Conservation (phyloP, 768 basidiomycete genomes). For the Leucogyrophana mollusca region DNA sequence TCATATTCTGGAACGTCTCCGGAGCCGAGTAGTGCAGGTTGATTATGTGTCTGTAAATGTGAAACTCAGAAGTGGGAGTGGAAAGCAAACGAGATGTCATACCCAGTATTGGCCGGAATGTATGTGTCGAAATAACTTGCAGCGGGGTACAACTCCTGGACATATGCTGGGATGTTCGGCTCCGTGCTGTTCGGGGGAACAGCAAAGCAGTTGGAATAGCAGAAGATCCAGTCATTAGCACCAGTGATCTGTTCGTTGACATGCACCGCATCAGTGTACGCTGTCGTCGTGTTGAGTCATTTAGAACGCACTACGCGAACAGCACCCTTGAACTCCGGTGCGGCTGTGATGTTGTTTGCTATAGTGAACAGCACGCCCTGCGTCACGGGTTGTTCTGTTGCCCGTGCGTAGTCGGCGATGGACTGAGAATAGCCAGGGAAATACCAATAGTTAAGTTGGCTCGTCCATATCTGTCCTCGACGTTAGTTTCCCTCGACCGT, state of each 20-base stretch:
- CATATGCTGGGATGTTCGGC: constrained; percentile 8
- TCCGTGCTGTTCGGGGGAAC: constrained; percentile 6
- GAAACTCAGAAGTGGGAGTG: background rate
- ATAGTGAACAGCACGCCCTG: constrained; percentile 14
- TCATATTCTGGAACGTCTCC: constrained; percentile 8
- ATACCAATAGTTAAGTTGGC: constrained; percentile 16
- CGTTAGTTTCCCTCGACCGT: too few species aligned
- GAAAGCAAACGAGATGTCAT: background rate
- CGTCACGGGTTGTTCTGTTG: constrained; percentile 11
- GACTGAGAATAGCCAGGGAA: constrained; percentile 11
- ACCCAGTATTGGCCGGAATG: constrained; percentile 13
- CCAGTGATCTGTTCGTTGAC: constrained; percentile 6
- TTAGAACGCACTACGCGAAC: constrained; percentile 11
- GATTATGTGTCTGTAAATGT: constrained; percentile 7
- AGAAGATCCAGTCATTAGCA: constrained; percentile 13
- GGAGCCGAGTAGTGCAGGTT: constrained; percentile 15
- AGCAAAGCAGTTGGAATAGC: constrained; percentile 12
- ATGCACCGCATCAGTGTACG: background rate
- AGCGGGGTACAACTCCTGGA: constrained; percentile 8
- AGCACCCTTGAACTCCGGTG: constrained; percentile 1
- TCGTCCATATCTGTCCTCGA: constrained; percentile 1
- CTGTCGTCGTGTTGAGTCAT: background rate
- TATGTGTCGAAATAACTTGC: constrained; percentile 11
- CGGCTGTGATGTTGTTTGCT: background rate
- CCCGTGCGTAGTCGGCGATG: constrained; percentile 1